A percentile compares a stretch with the other conserved stretches of the same genome.
Evolutionary conservation across 2,329 filamentous ascomycete species (phyloP).

Genomic region (Ascochyta koolunga): DNA sequence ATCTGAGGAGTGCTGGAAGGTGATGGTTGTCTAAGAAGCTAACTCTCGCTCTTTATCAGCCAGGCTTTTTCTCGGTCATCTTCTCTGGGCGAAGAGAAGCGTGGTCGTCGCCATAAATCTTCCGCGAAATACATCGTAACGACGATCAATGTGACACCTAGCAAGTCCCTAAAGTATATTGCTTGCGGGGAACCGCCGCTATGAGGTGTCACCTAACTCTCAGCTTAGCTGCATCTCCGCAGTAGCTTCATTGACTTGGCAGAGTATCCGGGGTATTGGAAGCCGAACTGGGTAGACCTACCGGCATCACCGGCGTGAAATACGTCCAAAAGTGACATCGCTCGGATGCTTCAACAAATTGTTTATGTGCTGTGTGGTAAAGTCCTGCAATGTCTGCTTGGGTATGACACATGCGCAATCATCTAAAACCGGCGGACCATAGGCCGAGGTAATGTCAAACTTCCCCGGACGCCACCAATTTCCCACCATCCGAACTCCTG

Average conservation of each 20-base stretch:
- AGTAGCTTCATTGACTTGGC: conserved; percentile 20
- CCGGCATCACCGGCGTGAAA: background rate
- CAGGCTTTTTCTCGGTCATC: background rate
- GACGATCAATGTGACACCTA: conserved; percentile 10
- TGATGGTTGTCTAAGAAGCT: background rate
- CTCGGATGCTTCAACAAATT: background rate
- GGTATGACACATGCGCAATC: conserved; percentile 1
- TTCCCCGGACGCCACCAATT: conserved; percentile 18
- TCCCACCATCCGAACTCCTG: conserved; percentile 9
- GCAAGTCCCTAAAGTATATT: conserved; percentile 5
- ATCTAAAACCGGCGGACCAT: conserved; percentile 6
- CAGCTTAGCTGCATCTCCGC: conserved; percentile 1
- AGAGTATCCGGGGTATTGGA: conserved; percentile 9
- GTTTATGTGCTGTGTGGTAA: background rate
- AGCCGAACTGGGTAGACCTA: conserved; percentile 8
- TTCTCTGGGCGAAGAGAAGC: conserved; percentile 15
- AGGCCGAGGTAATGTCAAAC: conserved; percentile 5
- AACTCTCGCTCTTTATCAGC: conserved; percentile 3
- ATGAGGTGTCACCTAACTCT: conserved; percentile 2
- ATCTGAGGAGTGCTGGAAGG: background rate
- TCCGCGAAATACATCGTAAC: conserved; percentile 9
- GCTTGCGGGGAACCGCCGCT: conserved; percentile 3
- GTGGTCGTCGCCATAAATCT: conserved; percentile 5
- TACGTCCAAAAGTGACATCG: background rate
- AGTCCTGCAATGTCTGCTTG: conserved; percentile 8